These are phyloP conservation scores for Ogataea corticis DNA, from an alignment of 805 yeast genomes.

Conservation along the genomic window DNA sequence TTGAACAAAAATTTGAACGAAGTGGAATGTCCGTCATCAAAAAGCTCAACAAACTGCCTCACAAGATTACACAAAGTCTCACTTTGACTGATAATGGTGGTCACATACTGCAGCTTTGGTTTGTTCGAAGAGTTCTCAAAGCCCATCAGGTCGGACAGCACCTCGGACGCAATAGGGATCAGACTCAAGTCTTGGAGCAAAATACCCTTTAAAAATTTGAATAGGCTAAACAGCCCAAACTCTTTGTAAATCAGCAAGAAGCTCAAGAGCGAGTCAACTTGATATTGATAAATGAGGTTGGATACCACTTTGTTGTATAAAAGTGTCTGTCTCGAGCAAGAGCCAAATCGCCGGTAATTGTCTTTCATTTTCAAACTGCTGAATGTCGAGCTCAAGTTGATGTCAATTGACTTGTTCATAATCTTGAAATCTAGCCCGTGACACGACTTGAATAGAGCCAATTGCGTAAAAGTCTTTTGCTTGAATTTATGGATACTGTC, in stretches of 20 bases:
- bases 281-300: slow-evolving; percentile 17
- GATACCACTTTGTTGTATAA: slow-evolving; percentile 8
- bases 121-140: slow-evolving; percentile 10
- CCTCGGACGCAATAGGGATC: slow-evolving; percentile 24
- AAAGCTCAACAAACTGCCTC: slow-evolving; percentile 34
- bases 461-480: slow-evolving; percentile 25
- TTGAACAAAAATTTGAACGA: slow-evolving; percentile 30
- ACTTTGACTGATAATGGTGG: slow-evolving; percentile 26
- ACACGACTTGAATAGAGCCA: slow-evolving; percentile 29
- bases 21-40: slow-evolving; percentile 33
- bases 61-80: slow-evolving; percentile 30
- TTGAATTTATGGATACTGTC: slow-evolving; percentile 23
- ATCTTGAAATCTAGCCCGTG: slow-evolving; percentile 29
- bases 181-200: slow-evolving; percentile 37
- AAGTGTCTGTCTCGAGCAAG: slow-evolving; percentile 10
- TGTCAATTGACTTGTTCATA: slow-evolving; percentile 25
- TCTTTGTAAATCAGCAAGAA: slow-evolving; percentile 31
- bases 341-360: slow-evolving; percentile 19
- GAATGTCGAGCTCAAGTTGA: slow-evolving; percentile 24
- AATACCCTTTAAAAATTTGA: slow-evolving; percentile 36
- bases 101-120: slow-evolving; percentile 16
- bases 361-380: slow-evolving; percentile 22
- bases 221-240: slow-evolving; percentile 42
- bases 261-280: slow-evolving; percentile 21
- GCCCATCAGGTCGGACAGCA: slow-evolving; percentile 26